phyloP scores from a whole-genome alignment of 2,329 filamentous ascomycete species.

The Fusarium pilosicola region DNA sequence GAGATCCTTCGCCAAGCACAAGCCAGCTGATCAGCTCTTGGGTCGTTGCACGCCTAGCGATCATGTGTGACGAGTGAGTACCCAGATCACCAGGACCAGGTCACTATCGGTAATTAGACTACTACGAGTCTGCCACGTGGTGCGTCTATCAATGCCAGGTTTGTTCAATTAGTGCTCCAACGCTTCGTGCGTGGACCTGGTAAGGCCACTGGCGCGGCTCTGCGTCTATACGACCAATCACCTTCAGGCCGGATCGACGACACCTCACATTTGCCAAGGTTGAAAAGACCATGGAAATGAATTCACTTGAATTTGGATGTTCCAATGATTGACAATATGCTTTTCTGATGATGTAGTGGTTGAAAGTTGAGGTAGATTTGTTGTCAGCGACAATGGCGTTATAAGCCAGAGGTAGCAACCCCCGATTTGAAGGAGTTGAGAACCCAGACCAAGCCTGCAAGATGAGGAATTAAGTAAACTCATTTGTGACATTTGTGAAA shows the following conservation, averaged over 20 bases:
- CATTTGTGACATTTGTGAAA: too few relatives aligned
- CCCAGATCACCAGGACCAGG: background rate
- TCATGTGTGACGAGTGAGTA: background rate
- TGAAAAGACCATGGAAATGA: background rate
- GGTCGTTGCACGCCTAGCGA: background rate
- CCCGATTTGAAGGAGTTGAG: background rate
- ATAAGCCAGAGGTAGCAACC: too few relatives aligned
- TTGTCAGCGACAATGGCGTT: background rate
- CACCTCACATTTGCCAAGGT: background rate
- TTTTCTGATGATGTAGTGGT: background rate
- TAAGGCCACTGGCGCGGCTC: background rate
- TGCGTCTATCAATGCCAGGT: background rate
- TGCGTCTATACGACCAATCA: slow-evolving; percentile 11
- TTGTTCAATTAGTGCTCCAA: background rate
- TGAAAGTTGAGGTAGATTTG: background rate
- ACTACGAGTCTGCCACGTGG: slow-evolving; percentile 6
- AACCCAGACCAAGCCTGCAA: too few relatives aligned
- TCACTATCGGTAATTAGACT: background rate
- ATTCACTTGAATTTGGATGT: slow-evolving; percentile 17
- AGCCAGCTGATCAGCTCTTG: background rate
- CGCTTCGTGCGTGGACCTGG: background rate
- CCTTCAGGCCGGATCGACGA: background rate
- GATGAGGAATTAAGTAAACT: background rate
- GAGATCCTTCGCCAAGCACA: background rate
- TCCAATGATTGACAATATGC: background rate